phyloP scores from a whole-genome alignment of 208 protist species.

The Leishmania guyanensis region DNA sequence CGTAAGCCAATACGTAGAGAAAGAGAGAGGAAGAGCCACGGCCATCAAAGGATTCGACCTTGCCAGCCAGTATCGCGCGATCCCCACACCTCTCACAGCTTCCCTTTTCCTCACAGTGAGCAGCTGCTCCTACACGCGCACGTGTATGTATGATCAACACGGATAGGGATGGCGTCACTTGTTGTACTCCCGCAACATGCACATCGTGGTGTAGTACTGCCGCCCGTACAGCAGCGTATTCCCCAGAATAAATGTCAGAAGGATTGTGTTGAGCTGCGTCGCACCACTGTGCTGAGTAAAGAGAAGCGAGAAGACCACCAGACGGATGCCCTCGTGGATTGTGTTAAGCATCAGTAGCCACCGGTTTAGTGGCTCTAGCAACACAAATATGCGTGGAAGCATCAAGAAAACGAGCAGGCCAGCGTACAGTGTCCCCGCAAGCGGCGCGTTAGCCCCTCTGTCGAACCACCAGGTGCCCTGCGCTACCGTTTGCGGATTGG shows the following conservation, averaged over 20 bases:
- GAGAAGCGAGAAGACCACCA: constrained; percentile 44
- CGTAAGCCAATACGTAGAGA: not conserved
- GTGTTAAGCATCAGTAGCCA: constrained; percentile 58
- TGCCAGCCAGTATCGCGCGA: not conserved
- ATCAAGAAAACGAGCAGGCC: constrained; percentile 43
- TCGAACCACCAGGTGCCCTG: constrained; percentile 56
- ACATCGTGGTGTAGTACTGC: constrained; percentile 60
- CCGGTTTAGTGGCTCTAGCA: constrained; percentile 57
- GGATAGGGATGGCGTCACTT: constrained; percentile 13
- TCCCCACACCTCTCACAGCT: not conserved
- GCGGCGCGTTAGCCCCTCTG: constrained; percentile 36
- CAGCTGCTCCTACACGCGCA: not conserved
- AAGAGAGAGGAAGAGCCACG: not conserved
- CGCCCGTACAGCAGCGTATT: constrained; percentile 54
- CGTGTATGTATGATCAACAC: not conserved
- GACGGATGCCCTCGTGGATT: constrained; percentile 41
- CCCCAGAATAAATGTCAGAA: constrained; percentile 55
- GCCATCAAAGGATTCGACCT: not conserved
- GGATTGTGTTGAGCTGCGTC: constrained; percentile 58
- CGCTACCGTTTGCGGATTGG: constrained; percentile 19
- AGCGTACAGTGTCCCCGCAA: constrained; percentile 39
- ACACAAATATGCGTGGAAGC: constrained; percentile 49
- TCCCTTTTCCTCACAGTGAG: not conserved
- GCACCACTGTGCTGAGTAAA: constrained; percentile 41
- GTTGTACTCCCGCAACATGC: constrained; percentile 35